phyloP scores from a whole-genome alignment of 2,329 filamentous ascomycete species.

The Ophiostoma pallidulum region DNA sequence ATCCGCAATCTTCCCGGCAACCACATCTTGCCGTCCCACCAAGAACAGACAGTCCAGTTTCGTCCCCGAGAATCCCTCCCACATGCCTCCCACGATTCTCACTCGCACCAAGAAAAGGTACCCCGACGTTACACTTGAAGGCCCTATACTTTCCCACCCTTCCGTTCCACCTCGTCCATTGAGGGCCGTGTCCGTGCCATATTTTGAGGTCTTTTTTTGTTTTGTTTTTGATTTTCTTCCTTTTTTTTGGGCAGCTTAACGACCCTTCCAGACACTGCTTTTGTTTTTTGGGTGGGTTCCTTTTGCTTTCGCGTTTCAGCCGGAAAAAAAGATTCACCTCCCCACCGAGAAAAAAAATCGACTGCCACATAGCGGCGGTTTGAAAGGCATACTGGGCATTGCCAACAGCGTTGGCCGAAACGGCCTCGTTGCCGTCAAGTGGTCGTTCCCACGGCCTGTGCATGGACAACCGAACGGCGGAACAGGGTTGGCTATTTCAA shows the following conservation, averaged over 20 bases:
- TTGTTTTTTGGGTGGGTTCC: background rate
- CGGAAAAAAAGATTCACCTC: background rate
- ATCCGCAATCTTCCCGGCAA: background rate
- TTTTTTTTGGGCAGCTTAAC: background rate
- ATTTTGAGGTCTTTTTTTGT: background rate
- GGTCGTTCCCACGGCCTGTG: background rate
- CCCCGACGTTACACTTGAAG: no score
- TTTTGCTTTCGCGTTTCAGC: background rate
- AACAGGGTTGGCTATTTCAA: no score
- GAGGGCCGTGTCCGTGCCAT: background rate
- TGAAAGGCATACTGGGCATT: background rate
- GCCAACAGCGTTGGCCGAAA: background rate
- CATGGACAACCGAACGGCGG: no score
- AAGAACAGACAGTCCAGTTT: background rate
- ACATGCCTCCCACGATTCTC: slow-evolving; percentile 4
- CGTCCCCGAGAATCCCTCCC: slow-evolving; percentile 9
- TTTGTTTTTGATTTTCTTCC: background rate
- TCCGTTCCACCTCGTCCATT: no score
- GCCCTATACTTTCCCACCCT: no score
- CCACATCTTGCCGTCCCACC: background rate
- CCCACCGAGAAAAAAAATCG: background rate
- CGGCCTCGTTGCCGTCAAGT: no score
- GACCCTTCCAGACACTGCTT: background rate
- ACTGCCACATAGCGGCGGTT: background rate
- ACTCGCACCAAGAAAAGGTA: background rate